Conservation (phyloP, 2,329 filamentous ascomycete species). For the Beauveria caledonica region DNA sequence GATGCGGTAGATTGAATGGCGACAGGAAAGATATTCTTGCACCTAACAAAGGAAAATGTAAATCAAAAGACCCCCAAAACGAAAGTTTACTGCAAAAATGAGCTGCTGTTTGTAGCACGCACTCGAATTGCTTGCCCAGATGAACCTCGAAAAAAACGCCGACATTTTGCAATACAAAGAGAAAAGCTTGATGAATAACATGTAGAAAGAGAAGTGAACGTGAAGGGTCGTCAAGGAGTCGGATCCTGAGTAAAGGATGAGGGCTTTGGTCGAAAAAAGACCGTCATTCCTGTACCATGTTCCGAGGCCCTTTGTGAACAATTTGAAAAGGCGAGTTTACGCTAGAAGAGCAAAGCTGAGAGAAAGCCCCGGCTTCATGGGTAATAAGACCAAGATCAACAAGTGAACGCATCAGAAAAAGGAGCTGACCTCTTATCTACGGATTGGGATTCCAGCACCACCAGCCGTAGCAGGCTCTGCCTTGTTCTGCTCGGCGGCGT, state of each 20-base stretch:
- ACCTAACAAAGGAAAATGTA: not conserved
- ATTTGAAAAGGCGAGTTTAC: not conserved
- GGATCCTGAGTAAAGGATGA: not conserved
- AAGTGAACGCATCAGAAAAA: not conserved
- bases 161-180: not conserved
- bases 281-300: not conserved
- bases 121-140: not conserved
- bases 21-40: not conserved
- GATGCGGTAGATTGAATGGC: not conserved
- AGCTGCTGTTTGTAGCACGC: not conserved
- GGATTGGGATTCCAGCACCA: conserved; percentile 47
- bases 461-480: conserved; percentile 2
- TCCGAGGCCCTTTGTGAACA: not conserved
- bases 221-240: not conserved
- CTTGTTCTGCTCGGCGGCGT: not conserved
- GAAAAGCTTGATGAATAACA: conserved; percentile 2
- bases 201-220: not conserved
- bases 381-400: not conserved
- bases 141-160: not conserved
- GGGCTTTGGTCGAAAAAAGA: not conserved
- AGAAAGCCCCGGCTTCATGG: not conserved
- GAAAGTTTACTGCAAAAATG: not conserved
- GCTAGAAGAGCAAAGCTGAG: not conserved
- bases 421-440: conserved; percentile 36
- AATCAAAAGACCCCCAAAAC: not conserved